These are phyloP conservation scores for Exophiala oligosperma DNA, from an alignment of 2,329 filamentous ascomycete species.

Conservation along the genomic window DNA sequence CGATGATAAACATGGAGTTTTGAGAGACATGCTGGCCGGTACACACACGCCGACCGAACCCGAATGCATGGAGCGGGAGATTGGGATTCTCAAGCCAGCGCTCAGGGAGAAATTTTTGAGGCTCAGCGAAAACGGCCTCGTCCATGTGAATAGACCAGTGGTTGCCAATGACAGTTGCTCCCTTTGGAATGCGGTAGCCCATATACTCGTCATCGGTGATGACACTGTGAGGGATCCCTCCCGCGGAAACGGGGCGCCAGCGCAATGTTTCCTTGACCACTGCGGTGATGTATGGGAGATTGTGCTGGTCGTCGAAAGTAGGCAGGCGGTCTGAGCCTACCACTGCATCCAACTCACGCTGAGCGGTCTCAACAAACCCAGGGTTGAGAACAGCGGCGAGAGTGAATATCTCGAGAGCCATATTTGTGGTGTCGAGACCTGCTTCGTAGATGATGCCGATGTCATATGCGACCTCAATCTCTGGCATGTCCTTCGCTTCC, in stretches of 20 bases:
- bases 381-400: slow-evolving; percentile 32
- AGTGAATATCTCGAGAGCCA: slow-evolving; percentile 34
- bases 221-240: slow-evolving; percentile 27
- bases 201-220: slow-evolving; percentile 50
- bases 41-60: slow-evolving; percentile 55
- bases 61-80: slow-evolving; percentile 54
- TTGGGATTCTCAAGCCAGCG: slow-evolving; percentile 34
- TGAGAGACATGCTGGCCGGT: slow-evolving; percentile 37
- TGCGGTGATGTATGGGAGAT: slow-evolving; percentile 36
- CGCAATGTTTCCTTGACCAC: slow-evolving; percentile 35
- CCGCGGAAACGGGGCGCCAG: slow-evolving; percentile 44
- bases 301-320: slow-evolving; percentile 35
- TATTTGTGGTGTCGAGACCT: slow-evolving; percentile 33
- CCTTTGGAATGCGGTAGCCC: slow-evolving; percentile 49
- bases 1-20: slow-evolving; percentile 51
- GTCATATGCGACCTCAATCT: slow-evolving; percentile 46
- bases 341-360: slow-evolving; percentile 38
- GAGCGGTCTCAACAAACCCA: slow-evolving; percentile 23
- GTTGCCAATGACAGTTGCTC: slow-evolving; percentile 46
- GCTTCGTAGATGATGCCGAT: slow-evolving; percentile 38
- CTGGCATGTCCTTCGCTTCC: slow-evolving; percentile 43
- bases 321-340: slow-evolving; percentile 32
- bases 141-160: slow-evolving; percentile 46
- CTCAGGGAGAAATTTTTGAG: neutral
- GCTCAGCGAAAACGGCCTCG: neutral